Conservation (phyloP, 257 asterid genomes). For the Solanum piurae region DNA sequence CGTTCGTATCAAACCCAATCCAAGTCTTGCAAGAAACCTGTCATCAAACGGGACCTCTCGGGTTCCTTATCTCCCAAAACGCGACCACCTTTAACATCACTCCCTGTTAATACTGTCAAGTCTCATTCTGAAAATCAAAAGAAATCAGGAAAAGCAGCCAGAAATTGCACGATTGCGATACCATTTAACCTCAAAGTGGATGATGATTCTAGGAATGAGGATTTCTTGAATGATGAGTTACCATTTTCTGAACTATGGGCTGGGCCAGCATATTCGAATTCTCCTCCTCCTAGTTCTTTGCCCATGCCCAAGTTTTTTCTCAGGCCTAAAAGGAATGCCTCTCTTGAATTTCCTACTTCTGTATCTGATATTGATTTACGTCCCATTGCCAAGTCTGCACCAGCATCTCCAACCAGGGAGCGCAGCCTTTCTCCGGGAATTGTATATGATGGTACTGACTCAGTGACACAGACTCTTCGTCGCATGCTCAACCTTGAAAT, state of each 20-base stretch:
- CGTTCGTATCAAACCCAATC: conserved; percentile 42
- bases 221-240: conserved; percentile 12
- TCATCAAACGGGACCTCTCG: background rate
- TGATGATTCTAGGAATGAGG: background rate
- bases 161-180: conserved; percentile 14
- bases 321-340: conserved; percentile 56
- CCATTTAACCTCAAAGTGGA: conserved; percentile 33
- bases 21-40: conserved; percentile 6
- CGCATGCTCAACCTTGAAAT: conserved; percentile 92
- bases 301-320: conserved; percentile 81
- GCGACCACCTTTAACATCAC: conserved; percentile 25
- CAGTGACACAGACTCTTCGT: conserved; percentile 79
- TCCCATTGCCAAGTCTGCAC: conserved; percentile 39
- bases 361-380: conserved; percentile 35
- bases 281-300: conserved; percentile 92
- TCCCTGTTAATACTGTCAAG: background rate
- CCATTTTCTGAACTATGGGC: conserved; percentile 85
- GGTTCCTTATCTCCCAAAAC: conserved; percentile 23
- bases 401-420: conserved; percentile 40
- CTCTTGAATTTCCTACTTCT: conserved; percentile 50
- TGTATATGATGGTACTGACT: conserved; percentile 40
- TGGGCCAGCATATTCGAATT: conserved; percentile 85
- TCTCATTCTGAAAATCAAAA: conserved; percentile 15
- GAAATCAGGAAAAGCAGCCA: conserved; percentile 17
- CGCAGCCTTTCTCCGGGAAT: conserved; percentile 32